phyloP scores from a whole-genome alignment of 345 rosid genomes.

The Dipteronia sinensis region DNA sequence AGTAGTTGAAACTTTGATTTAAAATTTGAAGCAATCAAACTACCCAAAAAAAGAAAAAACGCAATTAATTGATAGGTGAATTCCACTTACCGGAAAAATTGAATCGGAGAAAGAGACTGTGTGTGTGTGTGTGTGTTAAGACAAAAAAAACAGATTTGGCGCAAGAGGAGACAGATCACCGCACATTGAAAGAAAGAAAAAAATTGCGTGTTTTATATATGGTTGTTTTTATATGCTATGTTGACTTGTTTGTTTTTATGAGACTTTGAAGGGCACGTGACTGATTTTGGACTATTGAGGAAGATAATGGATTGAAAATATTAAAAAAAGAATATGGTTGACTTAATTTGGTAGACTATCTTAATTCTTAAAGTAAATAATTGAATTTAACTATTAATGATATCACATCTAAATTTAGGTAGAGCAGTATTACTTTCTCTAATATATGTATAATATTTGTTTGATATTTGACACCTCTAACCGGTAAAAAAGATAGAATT shows the following conservation, averaged over 20 bases:
- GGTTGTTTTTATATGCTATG: neutral
- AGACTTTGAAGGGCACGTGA: neutral
- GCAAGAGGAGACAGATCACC: constrained; percentile 8
- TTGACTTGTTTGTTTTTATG: neutral
- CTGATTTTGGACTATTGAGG: too few species aligned
- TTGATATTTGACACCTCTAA: too few species aligned
- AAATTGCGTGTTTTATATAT: neutral
- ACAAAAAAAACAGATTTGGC: neutral
- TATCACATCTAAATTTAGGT: too few species aligned
- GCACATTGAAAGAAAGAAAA: neutral
- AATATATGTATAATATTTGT: too few species aligned
- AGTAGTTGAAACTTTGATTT: neutral
- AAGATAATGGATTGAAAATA: too few species aligned
- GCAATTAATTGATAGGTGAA: neutral
- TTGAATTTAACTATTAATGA: too few species aligned
- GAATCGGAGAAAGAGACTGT: neutral
- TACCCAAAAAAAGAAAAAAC: neutral
- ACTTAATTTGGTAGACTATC: too few species aligned
- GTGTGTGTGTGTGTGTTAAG: neutral
- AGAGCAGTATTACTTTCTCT: too few species aligned
- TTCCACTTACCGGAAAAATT: neutral
- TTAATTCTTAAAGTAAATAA: too few species aligned
- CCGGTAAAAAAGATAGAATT: too few species aligned
- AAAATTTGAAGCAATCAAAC: neutral
- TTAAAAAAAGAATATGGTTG: too few species aligned